Evolutionary conservation across 345 rosid species (phyloP).

Genomic region (Draba incana): DNA sequence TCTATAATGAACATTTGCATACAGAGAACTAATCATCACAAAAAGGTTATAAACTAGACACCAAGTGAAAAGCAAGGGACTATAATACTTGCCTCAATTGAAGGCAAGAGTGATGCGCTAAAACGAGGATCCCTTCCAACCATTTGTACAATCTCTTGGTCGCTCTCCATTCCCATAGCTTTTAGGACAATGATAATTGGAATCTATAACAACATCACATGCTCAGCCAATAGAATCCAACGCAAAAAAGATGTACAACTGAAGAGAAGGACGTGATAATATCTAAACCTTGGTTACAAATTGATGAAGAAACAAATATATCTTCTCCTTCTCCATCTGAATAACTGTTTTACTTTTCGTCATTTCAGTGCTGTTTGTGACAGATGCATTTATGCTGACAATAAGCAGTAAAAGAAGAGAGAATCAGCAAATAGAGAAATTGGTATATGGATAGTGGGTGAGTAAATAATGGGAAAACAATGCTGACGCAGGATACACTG

Average conservation of each 20-base stretch:
- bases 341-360: slow-evolving; percentile 89
- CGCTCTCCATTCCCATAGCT: slow-evolving; percentile 99
- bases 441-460: not conserved
- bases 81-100: slow-evolving; percentile 69
- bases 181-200: slow-evolving; percentile 88
- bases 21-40: not conserved
- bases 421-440: slow-evolving; percentile 21
- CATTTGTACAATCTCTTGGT: slow-evolving; percentile 95
- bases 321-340: slow-evolving; percentile 85
- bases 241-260: slow-evolving; percentile 12
- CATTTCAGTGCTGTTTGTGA: slow-evolving; percentile 86
- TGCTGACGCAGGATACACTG: slow-evolving; percentile 4
- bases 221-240: slow-evolving; percentile 28
- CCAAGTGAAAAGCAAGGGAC: slow-evolving; percentile 4
- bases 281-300: slow-evolving; percentile 63
- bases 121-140: slow-evolving; percentile 94
- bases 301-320: slow-evolving; percentile 78
- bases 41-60: slow-evolving; percentile 3
- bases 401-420: slow-evolving; percentile 28
- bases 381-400: slow-evolving; percentile 86
- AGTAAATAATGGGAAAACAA: slow-evolving; percentile 8
- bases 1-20: not conserved
- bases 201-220: slow-evolving; percentile 48
- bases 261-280: slow-evolving; percentile 11
- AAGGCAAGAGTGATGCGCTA: slow-evolving; percentile 72